Percentiles rank a stretch among this genome's conserved stretches.
Conservation (phyloP, 441 rosid genomes). For the Populus hybrid region DNA sequence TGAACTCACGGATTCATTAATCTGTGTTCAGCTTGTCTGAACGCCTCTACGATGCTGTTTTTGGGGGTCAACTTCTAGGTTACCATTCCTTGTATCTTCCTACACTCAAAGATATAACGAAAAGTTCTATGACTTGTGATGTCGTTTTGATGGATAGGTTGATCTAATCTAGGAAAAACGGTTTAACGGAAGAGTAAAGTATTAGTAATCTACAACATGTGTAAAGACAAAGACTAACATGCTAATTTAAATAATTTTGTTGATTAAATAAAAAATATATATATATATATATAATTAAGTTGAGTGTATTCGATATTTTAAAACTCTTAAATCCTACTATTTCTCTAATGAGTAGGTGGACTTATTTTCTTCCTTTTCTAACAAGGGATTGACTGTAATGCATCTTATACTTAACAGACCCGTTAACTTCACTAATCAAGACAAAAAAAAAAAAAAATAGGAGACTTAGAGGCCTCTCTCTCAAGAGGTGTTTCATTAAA, state of each 20-base stretch:
- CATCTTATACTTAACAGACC: constrained; percentile 9
- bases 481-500: too few relatives aligned
- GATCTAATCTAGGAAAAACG: constrained; percentile 4
- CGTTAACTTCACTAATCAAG: not conserved
- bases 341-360: constrained; percentile 31
- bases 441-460: not conserved
- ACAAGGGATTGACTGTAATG: constrained; percentile 38
- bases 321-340: not conserved
- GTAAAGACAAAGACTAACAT: not conserved
- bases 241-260: not conserved
- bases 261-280: not conserved
- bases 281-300: not conserved
- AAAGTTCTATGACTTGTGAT: constrained; percentile 6
- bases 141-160: constrained; percentile 6
- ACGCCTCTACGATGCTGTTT: not conserved
- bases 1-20: not conserved
- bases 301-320: not conserved
- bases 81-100: not conserved
- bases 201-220: not conserved
- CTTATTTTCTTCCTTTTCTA: constrained; percentile 27
- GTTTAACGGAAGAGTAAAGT: not conserved
- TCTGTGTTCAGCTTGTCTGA: not conserved
- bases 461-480: not conserved
- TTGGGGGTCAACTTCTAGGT: not conserved
- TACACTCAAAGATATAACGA: not conserved